phyloP scores from a whole-genome alignment of 345 rosid genomes.

The Pistacia vera region DNA sequence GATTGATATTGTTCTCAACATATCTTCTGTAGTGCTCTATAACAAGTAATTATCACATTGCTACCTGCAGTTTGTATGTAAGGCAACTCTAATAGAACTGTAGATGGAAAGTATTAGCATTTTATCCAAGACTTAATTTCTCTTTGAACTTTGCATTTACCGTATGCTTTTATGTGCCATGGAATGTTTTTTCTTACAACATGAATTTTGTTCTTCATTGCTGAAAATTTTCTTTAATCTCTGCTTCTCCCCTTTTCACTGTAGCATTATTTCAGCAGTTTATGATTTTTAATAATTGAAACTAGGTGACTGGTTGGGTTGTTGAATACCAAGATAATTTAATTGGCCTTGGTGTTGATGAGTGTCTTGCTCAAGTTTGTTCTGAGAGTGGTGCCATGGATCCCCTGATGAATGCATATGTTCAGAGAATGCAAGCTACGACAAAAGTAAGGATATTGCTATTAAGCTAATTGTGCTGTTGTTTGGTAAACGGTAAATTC shows the following conservation, averaged over 20 bases:
- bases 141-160: background rate
- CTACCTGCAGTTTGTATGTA: background rate
- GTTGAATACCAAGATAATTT: slow-evolving; percentile 98
- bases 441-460: slow-evolving; percentile 59
- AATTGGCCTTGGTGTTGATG: slow-evolving; percentile 99
- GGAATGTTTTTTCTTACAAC: background rate
- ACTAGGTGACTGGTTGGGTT: slow-evolving; percentile 98
- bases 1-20: slow-evolving; percentile 3
- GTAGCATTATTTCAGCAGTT: slow-evolving; percentile 20
- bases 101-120: background rate
- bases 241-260: slow-evolving; percentile 11
- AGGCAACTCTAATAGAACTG: background rate
- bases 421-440: slow-evolving; percentile 99
- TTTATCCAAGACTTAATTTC: background rate
- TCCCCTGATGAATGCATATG: slow-evolving; percentile 97
- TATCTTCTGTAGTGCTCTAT: background rate
- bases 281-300: slow-evolving; percentile 28
- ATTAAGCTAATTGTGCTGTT: background rate
- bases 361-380: slow-evolving; percentile 98
- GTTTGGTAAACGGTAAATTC: background rate
- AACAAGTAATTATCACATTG: background rate
- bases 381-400: slow-evolving; percentile 99
- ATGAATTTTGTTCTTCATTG: background rate
- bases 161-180: background rate
- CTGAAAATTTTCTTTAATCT: background rate